phyloP scores from a whole-genome alignment of 345 rosid species.

The Citrus medica region DNA sequence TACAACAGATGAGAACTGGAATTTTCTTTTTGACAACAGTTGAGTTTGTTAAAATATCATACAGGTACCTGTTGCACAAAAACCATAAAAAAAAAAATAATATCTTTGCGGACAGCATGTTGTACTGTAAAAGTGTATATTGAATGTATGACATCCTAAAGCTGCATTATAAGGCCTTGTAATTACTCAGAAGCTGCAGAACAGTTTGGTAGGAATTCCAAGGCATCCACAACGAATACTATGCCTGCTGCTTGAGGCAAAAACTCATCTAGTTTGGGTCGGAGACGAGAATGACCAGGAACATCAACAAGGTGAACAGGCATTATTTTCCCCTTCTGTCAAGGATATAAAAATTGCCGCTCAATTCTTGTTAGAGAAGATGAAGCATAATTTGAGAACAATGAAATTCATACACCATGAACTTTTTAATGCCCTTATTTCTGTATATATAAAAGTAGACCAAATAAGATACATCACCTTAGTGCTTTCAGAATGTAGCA shows the following conservation, averaged over 20 bases:
- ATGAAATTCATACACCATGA: background rate
- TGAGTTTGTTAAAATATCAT: constrained; percentile 82
- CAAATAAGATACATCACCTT: constrained; percentile 43
- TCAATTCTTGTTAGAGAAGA: constrained; percentile 6
- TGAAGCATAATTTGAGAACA: background rate
- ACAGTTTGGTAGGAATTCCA: constrained; percentile 82
- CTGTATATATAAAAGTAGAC: background rate
- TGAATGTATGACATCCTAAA: background rate
- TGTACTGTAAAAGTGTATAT: background rate
- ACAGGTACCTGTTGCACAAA: constrained; percentile 60
- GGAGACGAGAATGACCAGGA: constrained; percentile 93
- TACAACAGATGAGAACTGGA: constrained; percentile 81
- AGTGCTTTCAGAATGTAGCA: constrained; percentile 58
- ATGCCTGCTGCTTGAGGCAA: constrained; percentile 85
- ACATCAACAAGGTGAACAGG: constrained; percentile 90
- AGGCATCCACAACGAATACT: constrained; percentile 81
- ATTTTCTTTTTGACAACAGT: constrained; percentile 69
- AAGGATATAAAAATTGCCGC: constrained; percentile 6
- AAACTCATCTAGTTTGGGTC: constrained; percentile 73
- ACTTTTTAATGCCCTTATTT: background rate
- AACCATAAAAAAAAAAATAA: constrained; percentile 8
- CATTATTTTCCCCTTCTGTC: constrained; percentile 64
- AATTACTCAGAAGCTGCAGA: constrained; percentile 77
- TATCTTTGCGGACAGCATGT: background rate
- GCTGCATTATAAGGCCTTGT: constrained; percentile 5